Conservation (phyloP, 768 basidiomycete species). For the Serendipita indica region DNA sequence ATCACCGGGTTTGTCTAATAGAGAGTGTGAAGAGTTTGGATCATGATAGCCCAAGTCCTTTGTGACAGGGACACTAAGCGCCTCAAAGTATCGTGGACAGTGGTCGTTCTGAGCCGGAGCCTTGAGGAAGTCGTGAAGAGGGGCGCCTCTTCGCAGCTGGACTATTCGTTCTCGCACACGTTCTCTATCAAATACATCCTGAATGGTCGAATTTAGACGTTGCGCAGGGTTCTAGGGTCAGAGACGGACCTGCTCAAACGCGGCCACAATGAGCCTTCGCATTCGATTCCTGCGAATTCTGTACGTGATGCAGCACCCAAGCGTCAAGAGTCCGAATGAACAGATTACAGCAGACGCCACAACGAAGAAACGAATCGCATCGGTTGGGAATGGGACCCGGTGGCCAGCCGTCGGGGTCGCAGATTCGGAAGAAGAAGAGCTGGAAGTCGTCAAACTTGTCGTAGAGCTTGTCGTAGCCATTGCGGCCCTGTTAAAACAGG, state of each 20-base stretch:
- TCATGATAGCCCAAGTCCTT: too few species aligned
- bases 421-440: too few species aligned
- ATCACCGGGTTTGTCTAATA: too few species aligned
- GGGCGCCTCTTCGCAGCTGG: neutral
- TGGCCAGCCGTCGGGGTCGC: too few species aligned
- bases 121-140: neutral
- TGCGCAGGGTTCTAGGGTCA: neutral
- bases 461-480: too few species aligned
- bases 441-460: too few species aligned
- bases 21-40: too few species aligned
- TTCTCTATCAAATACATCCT: slow-evolving; percentile 1
- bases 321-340: neutral
- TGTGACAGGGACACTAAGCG: too few species aligned
- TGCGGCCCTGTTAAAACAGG: too few species aligned
- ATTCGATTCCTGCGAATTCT: neutral
- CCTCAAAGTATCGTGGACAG: neutral
- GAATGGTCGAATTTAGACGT: neutral
- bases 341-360: neutral
- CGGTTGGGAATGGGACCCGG: neutral
- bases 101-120: neutral
- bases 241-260: neutral
- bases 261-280: neutral
- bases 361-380: slow-evolving; percentile 2
- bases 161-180: neutral
- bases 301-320: neutral